A percentile compares a stretch with the other conserved stretches of the same genome.
Evolutionary conservation across 768 basidiomycete species (phyloP).

Genomic region (Pilatotrama ljubarskyi): DNA sequence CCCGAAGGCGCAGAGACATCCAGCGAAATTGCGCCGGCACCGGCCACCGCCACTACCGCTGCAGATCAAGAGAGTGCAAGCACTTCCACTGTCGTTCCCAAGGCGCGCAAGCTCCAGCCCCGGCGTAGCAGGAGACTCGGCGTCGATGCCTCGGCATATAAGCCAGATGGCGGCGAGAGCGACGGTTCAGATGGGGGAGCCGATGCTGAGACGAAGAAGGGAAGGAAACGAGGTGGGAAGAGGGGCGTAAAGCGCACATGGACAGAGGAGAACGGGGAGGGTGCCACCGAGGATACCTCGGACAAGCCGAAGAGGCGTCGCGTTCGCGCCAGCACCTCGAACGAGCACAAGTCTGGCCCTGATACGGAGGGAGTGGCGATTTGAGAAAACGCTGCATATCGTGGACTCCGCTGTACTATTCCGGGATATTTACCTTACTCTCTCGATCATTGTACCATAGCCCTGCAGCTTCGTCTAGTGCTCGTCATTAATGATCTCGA

Average conservation of each 20-base stretch:
- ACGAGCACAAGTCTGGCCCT: neutral
- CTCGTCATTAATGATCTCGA: no score
- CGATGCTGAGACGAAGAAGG: slow-evolving; percentile 1
- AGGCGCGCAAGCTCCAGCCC: neutral
- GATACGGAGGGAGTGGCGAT: neutral
- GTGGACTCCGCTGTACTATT: neutral
- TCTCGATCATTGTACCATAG: neutral
- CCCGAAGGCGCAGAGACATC: neutral
- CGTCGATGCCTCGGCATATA: slow-evolving; percentile 38
- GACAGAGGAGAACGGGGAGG: slow-evolving; percentile 9
- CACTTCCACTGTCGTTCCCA: neutral
- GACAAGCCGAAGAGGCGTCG: slow-evolving; percentile 13
- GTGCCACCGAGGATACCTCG: neutral
- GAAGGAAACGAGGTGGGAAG: slow-evolving; percentile 7
- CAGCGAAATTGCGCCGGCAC: neutral
- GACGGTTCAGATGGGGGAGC: slow-evolving; percentile 33
- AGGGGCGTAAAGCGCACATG: slow-evolving; percentile 12
- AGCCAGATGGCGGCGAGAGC: slow-evolving; percentile 33
- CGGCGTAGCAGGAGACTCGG: slow-evolving; percentile 32
- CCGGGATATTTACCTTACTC: neutral
- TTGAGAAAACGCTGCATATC: neutral
- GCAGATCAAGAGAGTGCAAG: neutral
- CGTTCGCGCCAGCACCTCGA: neutral
- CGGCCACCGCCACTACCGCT: neutral
- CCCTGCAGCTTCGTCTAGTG: no score